A percentile compares a stretch with the other conserved stretches of the same genome.
These are phyloP conservation scores for Yamadazyma buinensis DNA, from an alignment of 1,139 yeast species.

Conservation along the genomic window DNA sequence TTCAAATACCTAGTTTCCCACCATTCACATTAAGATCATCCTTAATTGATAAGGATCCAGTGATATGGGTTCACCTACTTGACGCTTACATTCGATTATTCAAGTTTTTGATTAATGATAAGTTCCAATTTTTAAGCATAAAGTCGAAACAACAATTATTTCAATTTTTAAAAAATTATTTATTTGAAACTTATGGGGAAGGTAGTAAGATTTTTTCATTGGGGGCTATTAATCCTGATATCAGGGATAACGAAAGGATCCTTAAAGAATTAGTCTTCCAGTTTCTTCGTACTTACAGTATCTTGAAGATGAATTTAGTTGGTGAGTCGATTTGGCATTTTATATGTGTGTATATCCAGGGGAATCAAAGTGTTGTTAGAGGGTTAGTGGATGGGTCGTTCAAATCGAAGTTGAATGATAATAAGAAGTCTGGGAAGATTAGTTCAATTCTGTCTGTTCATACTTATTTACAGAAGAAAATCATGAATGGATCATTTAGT, in stretches of 20 bases:
- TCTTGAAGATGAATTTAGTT: constrained; percentile 50
- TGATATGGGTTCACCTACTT: constrained; percentile 70
- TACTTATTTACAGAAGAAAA: constrained; percentile 37
- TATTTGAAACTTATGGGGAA: constrained; percentile 60
- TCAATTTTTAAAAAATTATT: constrained; percentile 50
- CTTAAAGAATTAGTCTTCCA: constrained; percentile 52
- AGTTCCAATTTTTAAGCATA: constrained; percentile 35
- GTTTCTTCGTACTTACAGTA: constrained; percentile 49
- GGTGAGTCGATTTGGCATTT: constrained; percentile 66
- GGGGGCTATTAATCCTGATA: constrained; percentile 70
- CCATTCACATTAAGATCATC: constrained; percentile 71
- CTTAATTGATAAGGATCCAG: constrained; percentile 75
- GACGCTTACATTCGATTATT: constrained; percentile 57
- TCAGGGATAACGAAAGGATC: constrained; percentile 45
- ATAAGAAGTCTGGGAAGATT: constrained; percentile 47
- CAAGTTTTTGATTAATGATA: constrained; percentile 38
- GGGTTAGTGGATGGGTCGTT: constrained; percentile 52
- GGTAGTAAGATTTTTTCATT: constrained; percentile 56
- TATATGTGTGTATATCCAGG: constrained; percentile 46
- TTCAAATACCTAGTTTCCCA: constrained; percentile 59
- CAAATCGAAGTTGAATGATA: constrained; percentile 46
- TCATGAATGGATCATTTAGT: constrained; percentile 43
- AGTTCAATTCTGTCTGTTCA: constrained; percentile 44
- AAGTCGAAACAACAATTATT: constrained; percentile 59
- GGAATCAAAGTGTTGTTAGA: constrained; percentile 46